phyloP scores from a whole-genome alignment of 257 asterid species.

The Solanum appendiculatum region DNA sequence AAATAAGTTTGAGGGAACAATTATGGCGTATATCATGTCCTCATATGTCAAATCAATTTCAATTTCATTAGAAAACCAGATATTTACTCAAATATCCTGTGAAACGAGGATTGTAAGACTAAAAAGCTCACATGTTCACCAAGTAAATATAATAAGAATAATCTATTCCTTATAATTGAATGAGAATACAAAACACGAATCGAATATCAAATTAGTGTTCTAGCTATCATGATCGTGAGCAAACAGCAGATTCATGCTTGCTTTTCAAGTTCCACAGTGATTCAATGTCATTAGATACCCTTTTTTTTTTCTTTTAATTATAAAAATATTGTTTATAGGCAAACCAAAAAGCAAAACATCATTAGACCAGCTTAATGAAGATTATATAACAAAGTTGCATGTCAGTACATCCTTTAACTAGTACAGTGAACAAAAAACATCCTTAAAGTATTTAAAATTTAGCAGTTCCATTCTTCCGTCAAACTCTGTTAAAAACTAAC shows the following conservation, averaged over 20 bases:
- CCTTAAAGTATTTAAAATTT: too few species aligned
- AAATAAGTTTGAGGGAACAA: slow-evolving; percentile 1
- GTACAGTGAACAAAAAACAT: too few species aligned
- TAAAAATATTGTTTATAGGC: neutral
- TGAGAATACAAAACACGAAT: neutral
- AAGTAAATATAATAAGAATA: neutral
- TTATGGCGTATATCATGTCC: neutral
- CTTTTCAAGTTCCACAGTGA: too few species aligned
- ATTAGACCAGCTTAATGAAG: neutral
- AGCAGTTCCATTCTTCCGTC: too few species aligned
- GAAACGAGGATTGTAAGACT: neutral
- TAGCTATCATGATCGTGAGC: neutral
- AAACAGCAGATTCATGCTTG: too few species aligned
- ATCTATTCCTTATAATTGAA: neutral
- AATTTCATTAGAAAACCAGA: neutral
- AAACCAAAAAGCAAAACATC: neutral
- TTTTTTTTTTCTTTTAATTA: neutral
- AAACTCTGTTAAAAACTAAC: too few species aligned
- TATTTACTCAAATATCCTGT: neutral
- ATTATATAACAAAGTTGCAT: neutral
- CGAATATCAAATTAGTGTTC: neutral
- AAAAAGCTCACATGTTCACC: neutral
- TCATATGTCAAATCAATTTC: neutral
- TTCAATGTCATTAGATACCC: too few species aligned
- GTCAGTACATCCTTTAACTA: neutral